These are phyloP conservation scores for Coemansia sp. DNA, from an alignment of 192 early-diverging fungal species.

Conservation along the genomic window DNA sequence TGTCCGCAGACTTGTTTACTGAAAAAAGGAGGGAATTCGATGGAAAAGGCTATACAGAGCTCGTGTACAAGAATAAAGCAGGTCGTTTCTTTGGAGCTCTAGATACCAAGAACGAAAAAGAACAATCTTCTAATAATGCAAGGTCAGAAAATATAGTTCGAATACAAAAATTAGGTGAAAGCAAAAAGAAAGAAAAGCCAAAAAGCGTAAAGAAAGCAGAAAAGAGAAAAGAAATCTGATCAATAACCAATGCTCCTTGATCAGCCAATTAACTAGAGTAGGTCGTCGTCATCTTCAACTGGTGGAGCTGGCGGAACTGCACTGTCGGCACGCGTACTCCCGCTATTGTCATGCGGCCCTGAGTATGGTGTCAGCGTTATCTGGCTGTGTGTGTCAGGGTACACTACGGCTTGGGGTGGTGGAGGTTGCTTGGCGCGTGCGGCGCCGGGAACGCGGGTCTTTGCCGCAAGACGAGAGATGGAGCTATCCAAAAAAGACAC, in stretches of 20 bases:
- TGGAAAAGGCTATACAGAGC: slow-evolving; percentile 1
- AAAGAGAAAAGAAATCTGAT: too few species aligned
- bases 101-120: slow-evolving; percentile 4
- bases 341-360: background rate
- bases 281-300: slow-evolving; percentile 32
- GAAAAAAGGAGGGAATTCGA: background rate
- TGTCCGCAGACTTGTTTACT: slow-evolving; percentile 1
- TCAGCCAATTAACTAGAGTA: slow-evolving; percentile 17
- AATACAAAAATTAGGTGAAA: background rate
- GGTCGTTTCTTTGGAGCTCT: background rate
- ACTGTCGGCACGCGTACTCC: background rate
- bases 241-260: too few species aligned
- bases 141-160: background rate
- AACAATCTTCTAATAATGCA: background rate
- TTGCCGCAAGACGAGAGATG: slow-evolving; percentile 30
- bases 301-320: slow-evolving; percentile 5
- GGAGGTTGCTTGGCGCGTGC: slow-evolving; percentile 10
- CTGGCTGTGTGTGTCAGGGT: background rate
- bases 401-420: background rate
- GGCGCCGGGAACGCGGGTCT: slow-evolving; percentile 37
- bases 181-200: background rate
- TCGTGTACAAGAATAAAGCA: slow-evolving; percentile 9
- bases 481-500: slow-evolving; percentile 31
- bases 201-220: background rate
- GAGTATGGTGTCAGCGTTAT: background rate